Percentiles rank a stretch among this genome's conserved stretches.
These are phyloP conservation scores for Mortierella sp. DNA, from an alignment of 371 early-diverging fungal genomes.

Conservation along the genomic window DNA sequence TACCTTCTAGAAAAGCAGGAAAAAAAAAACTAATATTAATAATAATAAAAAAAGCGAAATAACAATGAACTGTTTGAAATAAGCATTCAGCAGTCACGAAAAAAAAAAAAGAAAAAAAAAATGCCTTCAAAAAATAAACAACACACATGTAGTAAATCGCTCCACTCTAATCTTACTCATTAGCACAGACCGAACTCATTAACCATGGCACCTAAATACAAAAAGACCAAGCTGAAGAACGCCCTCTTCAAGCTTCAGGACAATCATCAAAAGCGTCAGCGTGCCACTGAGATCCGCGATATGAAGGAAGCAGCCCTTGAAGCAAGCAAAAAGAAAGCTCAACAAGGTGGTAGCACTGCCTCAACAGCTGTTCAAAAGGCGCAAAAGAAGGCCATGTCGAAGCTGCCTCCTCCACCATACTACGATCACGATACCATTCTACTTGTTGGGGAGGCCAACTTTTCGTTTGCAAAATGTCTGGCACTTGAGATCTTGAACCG, in stretches of 20 bases:
- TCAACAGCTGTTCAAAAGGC: conserved; percentile 24
- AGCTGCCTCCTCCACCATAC: conserved; percentile 60
- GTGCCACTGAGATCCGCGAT: conserved; percentile 45
- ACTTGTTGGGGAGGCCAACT: conserved; percentile 88
- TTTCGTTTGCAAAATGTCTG: conserved; percentile 84
- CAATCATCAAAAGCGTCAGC: conserved; percentile 47
- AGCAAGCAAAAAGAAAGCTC: conserved; percentile 31
- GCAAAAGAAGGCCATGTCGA: conserved; percentile 41
- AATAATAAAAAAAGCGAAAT: neutral
- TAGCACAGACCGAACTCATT: neutral
- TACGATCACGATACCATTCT: conserved; percentile 66
- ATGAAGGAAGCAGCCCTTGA: conserved; percentile 44
- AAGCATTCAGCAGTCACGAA: neutral
- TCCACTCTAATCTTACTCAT: conserved; percentile 1
- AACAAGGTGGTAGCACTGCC: conserved; percentile 13
- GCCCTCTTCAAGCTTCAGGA: conserved; percentile 47
- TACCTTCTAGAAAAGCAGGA: conserved; percentile 53
- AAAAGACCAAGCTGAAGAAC: conserved; percentile 50
- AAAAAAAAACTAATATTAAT: neutral
- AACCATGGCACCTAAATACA: conserved; percentile 51
- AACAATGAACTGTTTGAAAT: neutral
- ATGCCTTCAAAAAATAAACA: neutral
- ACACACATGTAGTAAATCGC: neutral
- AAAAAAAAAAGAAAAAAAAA: conserved; percentile 3
- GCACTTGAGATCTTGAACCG: conserved; percentile 65